Conservation (phyloP, 2,329 filamentous ascomycete species). For the Ophiosphaerella narmari region DNA sequence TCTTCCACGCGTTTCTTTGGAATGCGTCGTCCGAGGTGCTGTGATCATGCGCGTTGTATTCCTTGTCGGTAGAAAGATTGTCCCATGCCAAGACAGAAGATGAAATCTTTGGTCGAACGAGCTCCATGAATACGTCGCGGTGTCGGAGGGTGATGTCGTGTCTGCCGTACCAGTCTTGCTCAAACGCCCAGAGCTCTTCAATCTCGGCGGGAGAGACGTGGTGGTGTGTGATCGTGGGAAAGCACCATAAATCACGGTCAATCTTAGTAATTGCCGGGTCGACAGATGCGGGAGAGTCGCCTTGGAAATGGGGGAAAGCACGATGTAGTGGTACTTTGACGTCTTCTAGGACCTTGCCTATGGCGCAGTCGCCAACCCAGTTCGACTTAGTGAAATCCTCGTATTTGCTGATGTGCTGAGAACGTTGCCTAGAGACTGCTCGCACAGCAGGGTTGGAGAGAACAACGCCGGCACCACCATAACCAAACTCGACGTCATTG, state of each 20-base stretch:
- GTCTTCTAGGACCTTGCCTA: conserved; percentile 45
- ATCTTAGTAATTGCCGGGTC: conserved; percentile 44
- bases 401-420: conserved; percentile 36
- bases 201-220: conserved; percentile 45
- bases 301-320: conserved; percentile 53
- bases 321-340: conserved; percentile 42
- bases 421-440: conserved; percentile 39
- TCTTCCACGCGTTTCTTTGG: conserved; percentile 43
- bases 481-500: conserved; percentile 51
- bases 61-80: conserved; percentile 43
- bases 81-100: conserved; percentile 35
- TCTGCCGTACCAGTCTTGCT: conserved; percentile 45
- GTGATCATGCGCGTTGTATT: conserved; percentile 43
- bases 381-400: conserved; percentile 43
- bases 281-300: conserved; percentile 50
- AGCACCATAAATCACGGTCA: conserved; percentile 50
- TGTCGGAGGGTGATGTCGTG: conserved; percentile 42
- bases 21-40: conserved; percentile 19
- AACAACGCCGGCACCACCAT: conserved; percentile 53
- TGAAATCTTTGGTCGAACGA: conserved; percentile 37
- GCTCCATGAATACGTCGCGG: conserved; percentile 44
- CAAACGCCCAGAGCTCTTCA: conserved; percentile 46
- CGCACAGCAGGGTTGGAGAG: conserved; percentile 49
- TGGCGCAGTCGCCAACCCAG: conserved; percentile 47
- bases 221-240: conserved; percentile 49